Percentiles rank a stretch among this genome's conserved stretches.
Evolutionary conservation across 2,329 filamentous ascomycete species (phyloP).

Genomic region (Orbilia ellipsospora): DNA sequence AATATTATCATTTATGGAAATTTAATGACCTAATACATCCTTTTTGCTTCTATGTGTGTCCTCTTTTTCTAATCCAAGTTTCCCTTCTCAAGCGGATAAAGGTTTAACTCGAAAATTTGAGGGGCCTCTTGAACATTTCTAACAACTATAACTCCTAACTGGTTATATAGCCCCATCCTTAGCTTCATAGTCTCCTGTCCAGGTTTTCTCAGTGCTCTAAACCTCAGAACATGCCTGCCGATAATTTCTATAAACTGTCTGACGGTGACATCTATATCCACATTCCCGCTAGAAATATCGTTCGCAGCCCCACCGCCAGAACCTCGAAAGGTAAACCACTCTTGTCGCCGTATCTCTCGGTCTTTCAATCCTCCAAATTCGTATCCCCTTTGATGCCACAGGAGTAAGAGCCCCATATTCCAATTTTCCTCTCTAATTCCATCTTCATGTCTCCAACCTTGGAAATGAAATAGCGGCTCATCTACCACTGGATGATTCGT

Average conservation of each 20-base stretch:
- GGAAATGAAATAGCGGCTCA: constrained; percentile 37
- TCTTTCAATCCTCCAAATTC: constrained; percentile 26
- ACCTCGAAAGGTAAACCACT: constrained; percentile 27
- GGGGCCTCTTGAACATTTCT: constrained; percentile 21
- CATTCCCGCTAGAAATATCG: constrained; percentile 12
- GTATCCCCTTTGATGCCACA: constrained; percentile 41
- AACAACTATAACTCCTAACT: constrained; percentile 28
- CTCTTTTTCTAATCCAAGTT: not conserved
- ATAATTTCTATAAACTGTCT: constrained; percentile 27
- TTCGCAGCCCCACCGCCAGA: not conserved
- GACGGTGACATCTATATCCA: constrained; percentile 46
- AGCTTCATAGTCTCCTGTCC: constrained; percentile 18
- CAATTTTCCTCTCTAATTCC: constrained; percentile 19
- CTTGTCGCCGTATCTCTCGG: constrained; percentile 29
- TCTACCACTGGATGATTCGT: constrained; percentile 14
- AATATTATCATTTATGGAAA: no score
- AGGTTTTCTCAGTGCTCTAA: constrained; percentile 2
- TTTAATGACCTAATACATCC: not conserved
- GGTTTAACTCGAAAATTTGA: constrained; percentile 11
- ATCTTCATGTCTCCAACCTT: constrained; percentile 33
- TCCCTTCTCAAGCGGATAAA: not conserved
- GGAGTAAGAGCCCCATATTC: constrained; percentile 23
- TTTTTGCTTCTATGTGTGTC: not conserved
- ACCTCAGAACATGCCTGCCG: constrained; percentile 19
- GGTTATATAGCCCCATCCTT: constrained; percentile 40